Conservation (phyloP, 2,329 filamentous ascomycete genomes). For the Aspergillus aculeatinus region DNA sequence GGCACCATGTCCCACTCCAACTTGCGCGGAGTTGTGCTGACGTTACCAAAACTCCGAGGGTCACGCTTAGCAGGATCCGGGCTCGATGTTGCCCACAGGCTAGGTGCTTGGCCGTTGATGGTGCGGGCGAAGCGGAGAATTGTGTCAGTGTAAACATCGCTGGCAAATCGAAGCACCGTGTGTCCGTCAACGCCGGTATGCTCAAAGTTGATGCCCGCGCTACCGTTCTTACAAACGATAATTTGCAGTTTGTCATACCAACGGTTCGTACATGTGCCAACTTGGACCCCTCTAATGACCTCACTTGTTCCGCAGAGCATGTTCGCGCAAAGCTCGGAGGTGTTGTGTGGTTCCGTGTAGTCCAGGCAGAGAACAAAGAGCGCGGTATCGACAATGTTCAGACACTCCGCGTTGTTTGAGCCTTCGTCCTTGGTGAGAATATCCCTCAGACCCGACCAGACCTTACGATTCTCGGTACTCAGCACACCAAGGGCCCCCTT, state of each 20-base stretch:
- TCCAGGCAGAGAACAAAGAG: slow-evolving; percentile 91
- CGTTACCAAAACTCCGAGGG: slow-evolving; percentile 86
- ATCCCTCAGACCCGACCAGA: slow-evolving; percentile 89
- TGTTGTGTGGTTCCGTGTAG: slow-evolving; percentile 79
- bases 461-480: slow-evolving; percentile 93
- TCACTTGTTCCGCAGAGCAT: slow-evolving; percentile 97
- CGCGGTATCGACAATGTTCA: slow-evolving; percentile 93
- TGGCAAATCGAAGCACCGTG: slow-evolving; percentile 92
- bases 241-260: slow-evolving; percentile 99
- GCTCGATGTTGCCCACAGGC: slow-evolving; percentile 84
- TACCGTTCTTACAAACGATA: slow-evolving; percentile 98
- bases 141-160: slow-evolving; percentile 95
- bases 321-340: slow-evolving; percentile 88
- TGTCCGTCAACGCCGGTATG: slow-evolving; percentile 98
- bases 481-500: slow-evolving; percentile 90
- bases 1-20: slow-evolving; percentile 97
- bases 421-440: slow-evolving; percentile 79
- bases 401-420: slow-evolving; percentile 92
- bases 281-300: slow-evolving; percentile 88
- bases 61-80: slow-evolving; percentile 92
- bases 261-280: slow-evolving; percentile 94
- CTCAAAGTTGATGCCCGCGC: slow-evolving; percentile 98
- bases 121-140: slow-evolving; percentile 92
- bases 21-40: slow-evolving; percentile 91
- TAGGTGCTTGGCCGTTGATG: slow-evolving; percentile 91